These are phyloP conservation scores for Saraca asoca DNA, from an alignment of 331 rosid genomes.

Conservation along the genomic window DNA sequence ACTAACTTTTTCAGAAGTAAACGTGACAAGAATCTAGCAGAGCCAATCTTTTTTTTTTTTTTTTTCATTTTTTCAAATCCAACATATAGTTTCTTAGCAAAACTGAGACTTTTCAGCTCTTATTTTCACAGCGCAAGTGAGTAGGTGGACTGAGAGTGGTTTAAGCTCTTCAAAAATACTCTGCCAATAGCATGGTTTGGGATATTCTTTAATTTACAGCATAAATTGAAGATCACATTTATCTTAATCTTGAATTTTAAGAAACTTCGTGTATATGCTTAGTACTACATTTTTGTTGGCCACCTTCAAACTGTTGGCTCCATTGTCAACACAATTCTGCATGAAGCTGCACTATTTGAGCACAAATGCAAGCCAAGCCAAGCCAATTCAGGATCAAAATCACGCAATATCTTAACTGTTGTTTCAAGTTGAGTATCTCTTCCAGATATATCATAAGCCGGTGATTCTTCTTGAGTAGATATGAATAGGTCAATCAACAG, in stretches of 20 bases:
- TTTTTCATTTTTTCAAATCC: too few relatives aligned
- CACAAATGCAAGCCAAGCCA: not conserved
- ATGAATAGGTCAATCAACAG: conserved; percentile 1
- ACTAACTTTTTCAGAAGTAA: too few relatives aligned
- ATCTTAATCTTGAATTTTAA: not conserved
- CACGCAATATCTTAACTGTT: conserved; percentile 4
- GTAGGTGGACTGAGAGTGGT: too few relatives aligned
- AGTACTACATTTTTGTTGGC: not conserved
- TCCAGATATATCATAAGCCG: conserved; percentile 26
- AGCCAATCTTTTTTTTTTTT: too few relatives aligned
- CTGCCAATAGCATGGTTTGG: conserved; percentile 19
- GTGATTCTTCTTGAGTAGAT: conserved; percentile 9
- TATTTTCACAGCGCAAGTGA: too few relatives aligned
- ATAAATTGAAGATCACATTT: not conserved
- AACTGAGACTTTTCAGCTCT: too few relatives aligned
- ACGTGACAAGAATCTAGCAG: too few relatives aligned
- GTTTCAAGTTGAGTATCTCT: conserved; percentile 16
- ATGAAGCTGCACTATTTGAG: conserved; percentile 16
- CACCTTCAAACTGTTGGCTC: conserved; percentile 9
- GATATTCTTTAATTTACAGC: not conserved
- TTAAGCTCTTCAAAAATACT: not conserved
- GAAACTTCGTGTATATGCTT: conserved; percentile 6
- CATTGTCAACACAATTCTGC: conserved; percentile 15
- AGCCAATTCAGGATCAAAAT: conserved; percentile 9
- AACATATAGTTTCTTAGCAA: too few relatives aligned